Conservation (phyloP, 179 eudicot genomes). For the Sideroxylon spinosum region DNA sequence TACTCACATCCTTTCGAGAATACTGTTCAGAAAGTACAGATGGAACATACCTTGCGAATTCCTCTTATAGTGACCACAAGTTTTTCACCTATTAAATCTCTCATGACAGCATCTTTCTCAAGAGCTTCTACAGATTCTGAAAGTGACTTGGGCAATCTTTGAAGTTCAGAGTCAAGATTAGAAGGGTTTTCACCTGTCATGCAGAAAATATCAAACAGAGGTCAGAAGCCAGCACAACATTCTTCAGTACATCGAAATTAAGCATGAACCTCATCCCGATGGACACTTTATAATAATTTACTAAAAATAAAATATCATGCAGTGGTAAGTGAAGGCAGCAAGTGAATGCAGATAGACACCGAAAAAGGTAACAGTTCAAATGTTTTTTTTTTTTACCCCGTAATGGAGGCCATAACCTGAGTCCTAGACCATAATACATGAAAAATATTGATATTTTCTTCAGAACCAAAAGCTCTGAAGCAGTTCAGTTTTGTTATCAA, state of each 20-base stretch:
- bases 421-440: too few species aligned
- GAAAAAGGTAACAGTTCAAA: neutral
- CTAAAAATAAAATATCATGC: neutral
- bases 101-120: conserved; percentile 50
- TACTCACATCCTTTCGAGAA: neutral
- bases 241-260: neutral
- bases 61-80: conserved; percentile 67
- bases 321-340: neutral
- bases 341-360: neutral
- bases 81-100: conserved; percentile 60
- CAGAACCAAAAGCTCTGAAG: neutral
- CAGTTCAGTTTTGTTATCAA: neutral
- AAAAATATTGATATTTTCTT: neutral
- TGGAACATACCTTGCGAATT: conserved; percentile 63
- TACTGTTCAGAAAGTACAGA: neutral
- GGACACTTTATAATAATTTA: neutral
- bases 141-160: conserved; percentile 65
- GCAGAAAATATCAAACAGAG: neutral
- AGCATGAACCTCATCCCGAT: neutral
- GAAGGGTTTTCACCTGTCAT: conserved; percentile 74
- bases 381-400: too few species aligned
- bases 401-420: too few species aligned
- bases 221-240: neutral
- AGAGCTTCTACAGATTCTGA: conserved; percentile 77
- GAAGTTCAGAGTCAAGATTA: conserved; percentile 43